Base-by-base conservation (phyloP, 768 basidiomycete genomes). In the Boletus pseudopeckii region DNA sequence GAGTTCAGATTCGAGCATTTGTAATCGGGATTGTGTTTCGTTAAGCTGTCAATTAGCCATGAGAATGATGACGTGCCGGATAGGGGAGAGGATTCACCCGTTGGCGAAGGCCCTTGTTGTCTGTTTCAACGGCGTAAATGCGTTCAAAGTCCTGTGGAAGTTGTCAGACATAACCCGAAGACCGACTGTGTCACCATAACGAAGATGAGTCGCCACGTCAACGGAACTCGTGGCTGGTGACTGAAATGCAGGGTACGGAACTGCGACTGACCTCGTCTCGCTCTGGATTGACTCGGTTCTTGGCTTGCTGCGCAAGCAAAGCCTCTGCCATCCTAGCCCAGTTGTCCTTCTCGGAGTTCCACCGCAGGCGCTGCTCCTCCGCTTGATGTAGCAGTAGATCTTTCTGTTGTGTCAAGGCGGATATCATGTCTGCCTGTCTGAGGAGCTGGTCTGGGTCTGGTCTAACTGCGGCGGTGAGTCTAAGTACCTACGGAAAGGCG, bases 241-340 rank as follows among this genome's bases (percentile, higher is more conserved):
- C 15, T 18, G 33, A 17, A 28, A 44, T 1, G 18, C 20, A 33
- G n/a, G 18, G 1, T 17, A 48, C 15, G n/a, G 45, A 45, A 60
- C 3, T 52, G 24, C 26, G 51, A 55, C 74, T 56, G 44, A 81
- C 82, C 67, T 82, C 79, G 47, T 77, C 74, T 52, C 69, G 76
- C 6, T 71, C 67, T 14, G 61, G 57, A 15, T 60, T 65, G 7
- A 65, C 63, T n/a, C 72, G 67, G 40, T 69, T 78, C 52, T 73
- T 75, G 42, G 77, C 72, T 42, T 79, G 66, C 39, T 71, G 80
- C 3, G 74, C 64, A 51, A 87, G 73, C 34, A 90, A 73, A 8
- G 84, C 86, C 57, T 90, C 87, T 1, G 86, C 80, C 59, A 78
- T 81, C 51, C 88, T 73, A 5, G 76, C 78, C 84, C 87, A 90